Conservation (phyloP, 305 asterid species). For the Rubia balearica region DNA sequence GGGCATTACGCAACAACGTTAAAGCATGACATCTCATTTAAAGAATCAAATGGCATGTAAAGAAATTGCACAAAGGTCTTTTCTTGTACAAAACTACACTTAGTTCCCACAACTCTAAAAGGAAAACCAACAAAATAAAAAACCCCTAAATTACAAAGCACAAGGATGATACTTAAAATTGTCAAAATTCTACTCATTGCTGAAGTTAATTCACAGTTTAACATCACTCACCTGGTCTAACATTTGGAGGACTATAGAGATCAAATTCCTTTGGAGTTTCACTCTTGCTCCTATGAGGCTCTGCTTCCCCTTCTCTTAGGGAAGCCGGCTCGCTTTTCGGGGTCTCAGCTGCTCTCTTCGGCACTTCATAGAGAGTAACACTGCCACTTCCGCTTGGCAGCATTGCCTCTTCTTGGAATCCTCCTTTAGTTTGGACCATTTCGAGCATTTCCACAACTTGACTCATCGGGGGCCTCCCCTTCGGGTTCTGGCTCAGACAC, state of each 20-base stretch:
- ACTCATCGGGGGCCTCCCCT: conserved; percentile 77
- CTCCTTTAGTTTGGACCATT: conserved; percentile 44
- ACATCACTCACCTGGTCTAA: conserved; percentile 32
- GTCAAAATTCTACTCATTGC: not conserved
- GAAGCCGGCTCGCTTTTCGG: conserved; percentile 17
- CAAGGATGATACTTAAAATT: not conserved
- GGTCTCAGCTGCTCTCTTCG: conserved; percentile 20
- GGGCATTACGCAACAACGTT: no score
- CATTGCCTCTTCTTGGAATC: conserved; percentile 31
- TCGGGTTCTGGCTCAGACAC: conserved; percentile 89
- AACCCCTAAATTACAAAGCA: not conserved
- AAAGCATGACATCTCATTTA: no score
- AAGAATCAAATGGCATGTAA: no score
- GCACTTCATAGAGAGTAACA: conserved; percentile 62
- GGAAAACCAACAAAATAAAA: not conserved
- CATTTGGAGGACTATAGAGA: conserved; percentile 35
- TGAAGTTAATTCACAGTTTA: not conserved
- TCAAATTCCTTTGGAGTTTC: conserved; percentile 60
- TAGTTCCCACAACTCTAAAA: not conserved
- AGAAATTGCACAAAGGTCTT: no score
- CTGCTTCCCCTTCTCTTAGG: conserved; percentile 30
- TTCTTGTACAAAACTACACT: not conserved
- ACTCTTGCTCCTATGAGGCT: conserved; percentile 48
- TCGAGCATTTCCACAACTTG: conserved; percentile 82
- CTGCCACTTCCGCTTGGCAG: conserved; percentile 35